Conservation (phyloP, 805 yeast species). For the Candida xyloterini region DNA sequence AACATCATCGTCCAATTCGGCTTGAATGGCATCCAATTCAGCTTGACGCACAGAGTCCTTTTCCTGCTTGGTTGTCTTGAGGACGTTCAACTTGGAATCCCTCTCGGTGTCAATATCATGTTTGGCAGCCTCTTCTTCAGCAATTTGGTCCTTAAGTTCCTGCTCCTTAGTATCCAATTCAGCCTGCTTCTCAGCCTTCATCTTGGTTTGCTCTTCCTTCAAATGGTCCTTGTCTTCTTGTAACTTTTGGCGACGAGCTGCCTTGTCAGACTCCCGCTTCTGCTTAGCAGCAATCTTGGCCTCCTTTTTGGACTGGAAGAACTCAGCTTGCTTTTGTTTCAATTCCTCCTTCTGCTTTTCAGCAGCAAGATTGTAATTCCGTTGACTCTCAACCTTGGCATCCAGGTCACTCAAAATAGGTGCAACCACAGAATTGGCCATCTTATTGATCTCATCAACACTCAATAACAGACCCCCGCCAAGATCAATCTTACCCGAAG, state of each 20-base stretch:
- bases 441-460: slow-evolving; percentile 67
- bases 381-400: slow-evolving; percentile 66
- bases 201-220: slow-evolving; percentile 43
- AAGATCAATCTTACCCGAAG: slow-evolving; percentile 60
- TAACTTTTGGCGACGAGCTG: slow-evolving; percentile 43
- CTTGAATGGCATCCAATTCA: slow-evolving; percentile 46
- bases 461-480: slow-evolving; percentile 88
- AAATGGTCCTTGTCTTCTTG: slow-evolving; percentile 47
- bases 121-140: slow-evolving; percentile 38
- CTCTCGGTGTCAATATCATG: slow-evolving; percentile 40
- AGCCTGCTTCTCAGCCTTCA: slow-evolving; percentile 36
- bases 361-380: slow-evolving; percentile 49
- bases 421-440: slow-evolving; percentile 75
- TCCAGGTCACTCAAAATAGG: slow-evolving; percentile 80
- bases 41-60: slow-evolving; percentile 43
- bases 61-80: slow-evolving; percentile 42
- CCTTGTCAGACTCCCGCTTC: slow-evolving; percentile 31
- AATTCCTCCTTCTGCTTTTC: slow-evolving; percentile 39
- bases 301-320: slow-evolving; percentile 37
- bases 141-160: slow-evolving; percentile 39
- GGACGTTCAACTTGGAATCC: slow-evolving; percentile 41
- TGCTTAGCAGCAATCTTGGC: slow-evolving; percentile 36
- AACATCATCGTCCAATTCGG: slow-evolving; percentile 50
- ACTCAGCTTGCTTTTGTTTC: slow-evolving; percentile 39
- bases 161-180: slow-evolving; percentile 45